Evolutionary conservation across 2,329 filamentous ascomycete species (phyloP), one percentile per base, ranked within the genome.

Genomic region (Fusarium sp.): DNA sequence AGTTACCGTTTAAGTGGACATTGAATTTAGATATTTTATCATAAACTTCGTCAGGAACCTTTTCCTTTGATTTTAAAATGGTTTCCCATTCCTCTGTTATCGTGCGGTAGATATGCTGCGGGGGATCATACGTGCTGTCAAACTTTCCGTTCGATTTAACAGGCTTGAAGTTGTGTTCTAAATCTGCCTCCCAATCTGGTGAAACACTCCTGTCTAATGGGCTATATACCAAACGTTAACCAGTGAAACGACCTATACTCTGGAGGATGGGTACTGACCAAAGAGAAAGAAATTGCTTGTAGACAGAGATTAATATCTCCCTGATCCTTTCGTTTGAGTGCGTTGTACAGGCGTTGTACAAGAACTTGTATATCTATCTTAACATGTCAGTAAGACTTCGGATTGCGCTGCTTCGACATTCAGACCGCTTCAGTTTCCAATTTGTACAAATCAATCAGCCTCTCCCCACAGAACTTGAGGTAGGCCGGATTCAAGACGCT

Each of bases 301-400:
- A 25, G 16, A 12, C 2, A 4, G 23, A 3, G 4, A 44, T 8
- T 25, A 12, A 18, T 11, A 4, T 23, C 23, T 1, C 0, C 15
- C 1, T 42, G 4, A 10, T 18, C 6, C 1, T 11, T 8, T 42
- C 39, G 10, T 18, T 11, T 23, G 10, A 5, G 5, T 42, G n/a
- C n/a, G 41, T n/a, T 10, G n/a, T 8, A 18, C 41, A 44, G n/a
- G 10, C 16, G 7, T 18, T 19, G 11, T 8, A 11, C 16, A 44
- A 12, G 14, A 44, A 25, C 1, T 9, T 3, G 5, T 9, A 44
- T 25, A 25, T 25, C 23, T 44, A 19, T 5, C 7, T 25, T 8
- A 4, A 19, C 1, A 12, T 12, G 16, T 44, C 7, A 44, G 23
- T 14, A 1, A 23, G 7, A 12, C 7, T 6, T 44, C 6, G 0